Evolutionary conservation across 2,329 filamentous ascomycete species (phyloP).

Genomic region (Stemphylium vesicarium): DNA sequence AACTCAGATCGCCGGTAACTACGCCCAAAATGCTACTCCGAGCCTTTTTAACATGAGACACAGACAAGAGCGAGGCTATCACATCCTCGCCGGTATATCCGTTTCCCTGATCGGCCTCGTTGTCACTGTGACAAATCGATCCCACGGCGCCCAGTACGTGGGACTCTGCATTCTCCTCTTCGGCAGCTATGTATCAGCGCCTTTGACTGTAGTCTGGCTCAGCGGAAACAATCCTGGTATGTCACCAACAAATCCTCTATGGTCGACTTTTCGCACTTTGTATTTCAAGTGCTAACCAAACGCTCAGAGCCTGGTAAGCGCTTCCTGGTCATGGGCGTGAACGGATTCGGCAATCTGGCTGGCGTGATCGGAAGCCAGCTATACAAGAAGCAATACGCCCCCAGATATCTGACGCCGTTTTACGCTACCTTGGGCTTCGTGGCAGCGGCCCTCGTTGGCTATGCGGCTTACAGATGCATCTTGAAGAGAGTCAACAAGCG

Average conservation of each 20-base stretch:
- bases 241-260: neutral
- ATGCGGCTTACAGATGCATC: constrained; percentile 26
- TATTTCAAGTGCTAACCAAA: neutral
- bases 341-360: constrained; percentile 35
- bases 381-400: constrained; percentile 25
- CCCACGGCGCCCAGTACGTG: constrained; percentile 18
- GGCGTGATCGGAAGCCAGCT: constrained; percentile 31
- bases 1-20: constrained; percentile 50
- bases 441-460: constrained; percentile 24
- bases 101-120: constrained; percentile 49
- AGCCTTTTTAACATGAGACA: neutral
- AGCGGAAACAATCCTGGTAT: constrained; percentile 30
- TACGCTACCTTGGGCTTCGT: constrained; percentile 34
- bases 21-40: neutral
- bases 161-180: constrained; percentile 32
- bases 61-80: constrained; percentile 31
- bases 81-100: constrained; percentile 54
- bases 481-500: constrained; percentile 22
- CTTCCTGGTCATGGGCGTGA: constrained; percentile 27
- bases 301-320: constrained; percentile 25
- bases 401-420: constrained; percentile 26
- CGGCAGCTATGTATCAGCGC: constrained; percentile 31
- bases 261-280: neutral
- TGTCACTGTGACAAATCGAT: constrained; percentile 18
- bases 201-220: constrained; percentile 33